Conservation (phyloP, 2,329 filamentous ascomycete species). For the Sarocladium strictum region DNA sequence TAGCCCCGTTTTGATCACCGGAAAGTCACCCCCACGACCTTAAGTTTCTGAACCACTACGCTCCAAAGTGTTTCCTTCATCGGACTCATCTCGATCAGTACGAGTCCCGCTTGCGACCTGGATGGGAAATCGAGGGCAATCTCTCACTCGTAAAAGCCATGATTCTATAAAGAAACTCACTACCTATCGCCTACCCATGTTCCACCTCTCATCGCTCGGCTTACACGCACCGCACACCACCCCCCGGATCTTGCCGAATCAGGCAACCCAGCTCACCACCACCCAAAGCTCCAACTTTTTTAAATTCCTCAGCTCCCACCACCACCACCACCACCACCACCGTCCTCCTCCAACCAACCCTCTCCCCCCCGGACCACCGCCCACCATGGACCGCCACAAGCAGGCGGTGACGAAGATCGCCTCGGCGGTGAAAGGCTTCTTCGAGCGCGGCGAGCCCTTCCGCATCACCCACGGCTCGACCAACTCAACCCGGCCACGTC, state of each 20-base stretch:
- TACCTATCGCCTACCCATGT: too few relatives aligned
- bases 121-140: too few relatives aligned
- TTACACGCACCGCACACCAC: not conserved
- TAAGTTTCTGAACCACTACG: too few relatives aligned
- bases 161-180: too few relatives aligned
- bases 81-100: too few relatives aligned
- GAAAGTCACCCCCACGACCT: too few relatives aligned
- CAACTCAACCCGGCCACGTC: slow-evolving; percentile 59
- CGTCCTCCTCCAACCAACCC: not conserved
- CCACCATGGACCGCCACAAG: slow-evolving; percentile 44
- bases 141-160: too few relatives aligned
- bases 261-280: not conserved
- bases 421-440: slow-evolving; percentile 40
- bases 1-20: too few relatives aligned
- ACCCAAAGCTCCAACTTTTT: slow-evolving; percentile 8
- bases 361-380: not conserved
- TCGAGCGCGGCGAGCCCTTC: slow-evolving; percentile 50
- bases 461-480: slow-evolving; percentile 74
- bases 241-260: slow-evolving; percentile 5
- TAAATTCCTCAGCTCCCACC: not conserved
- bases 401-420: slow-evolving; percentile 42
- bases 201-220: too few relatives aligned
- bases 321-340: not conserved
- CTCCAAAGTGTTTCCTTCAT: too few relatives aligned
- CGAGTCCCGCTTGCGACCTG: too few relatives aligned